Base-by-base conservation (phyloP, 2,329 filamentous ascomycete genomes). In the Aureobasidium lini region DNA sequence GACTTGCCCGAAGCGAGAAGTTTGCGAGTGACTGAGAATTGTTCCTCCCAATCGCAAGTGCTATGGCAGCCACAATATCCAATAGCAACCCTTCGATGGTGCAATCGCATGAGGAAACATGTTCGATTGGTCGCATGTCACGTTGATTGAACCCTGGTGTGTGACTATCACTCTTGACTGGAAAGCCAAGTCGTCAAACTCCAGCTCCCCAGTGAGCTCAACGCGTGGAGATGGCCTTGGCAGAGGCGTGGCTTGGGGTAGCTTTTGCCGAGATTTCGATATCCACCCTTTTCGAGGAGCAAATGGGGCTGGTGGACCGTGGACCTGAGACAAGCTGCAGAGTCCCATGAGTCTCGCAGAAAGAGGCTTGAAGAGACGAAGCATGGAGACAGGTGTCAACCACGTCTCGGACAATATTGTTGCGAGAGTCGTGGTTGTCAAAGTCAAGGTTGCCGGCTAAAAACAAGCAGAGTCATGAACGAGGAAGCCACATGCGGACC, bases 221-320 rank as follows among this genome's bases (percentile, higher is more conserved):
- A 50, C 16, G 32, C 47, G 47, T n/a, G 48, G 48, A 52, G 48
- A n/a, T 28, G 36, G 23, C 4, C n/a, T 31, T 52, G 34, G 48
- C 29, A 31, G 28, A 39, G 36, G n/a, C 34, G 37, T n/a, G 34
- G 16, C 36, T 39, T 28, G 48, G 48, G 48, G 36, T 52, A 40
- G 36, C 48, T 40, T 16, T 31, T 52, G 48, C 48, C 48, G 48
- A 52, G 40, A 52, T 52, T 49, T 52, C 48, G 48, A 52, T 52
- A 39, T 40, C 48, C 48, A 52, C 48, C 48, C 31, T 50, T 49
- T 52, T 52, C 31, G 48, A 39, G 48, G 48, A 52, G 48, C 36
- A 36, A 13, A 52, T 52, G 36, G 48, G 31, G 48, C 39, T 39
- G 48, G 18, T 39, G 48, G 48, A 31, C 48, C 48, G n/a, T 11